These are phyloP conservation scores for Gaillardinia entomophila DNA, from an alignment of 805 yeast species.

Conservation along the genomic window DNA sequence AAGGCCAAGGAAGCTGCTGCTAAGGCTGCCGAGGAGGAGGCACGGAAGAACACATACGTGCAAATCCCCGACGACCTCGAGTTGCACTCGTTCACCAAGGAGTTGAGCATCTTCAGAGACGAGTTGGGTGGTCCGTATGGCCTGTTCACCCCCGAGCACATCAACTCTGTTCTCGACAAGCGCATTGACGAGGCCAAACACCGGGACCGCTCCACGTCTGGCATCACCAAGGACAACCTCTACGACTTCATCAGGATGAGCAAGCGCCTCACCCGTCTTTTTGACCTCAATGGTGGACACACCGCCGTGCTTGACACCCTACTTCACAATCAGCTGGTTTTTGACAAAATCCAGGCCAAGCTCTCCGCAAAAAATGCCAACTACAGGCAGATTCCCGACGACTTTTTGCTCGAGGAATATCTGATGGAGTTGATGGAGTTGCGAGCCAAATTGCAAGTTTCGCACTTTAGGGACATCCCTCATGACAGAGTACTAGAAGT, in stretches of 20 bases:
- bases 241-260: constrained; percentile 10
- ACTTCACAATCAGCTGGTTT: neutral
- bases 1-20: neutral
- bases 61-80: constrained; percentile 16
- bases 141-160: constrained; percentile 5
- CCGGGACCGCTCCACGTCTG: constrained; percentile 7
- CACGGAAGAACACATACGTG: constrained; percentile 1
- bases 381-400: constrained; percentile 29
- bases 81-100: constrained; percentile 9
- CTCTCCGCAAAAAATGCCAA: neutral
- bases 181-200: constrained; percentile 6
- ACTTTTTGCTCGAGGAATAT: constrained; percentile 27
- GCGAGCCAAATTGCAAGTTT: constrained; percentile 10
- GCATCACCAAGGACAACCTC: constrained; percentile 8
- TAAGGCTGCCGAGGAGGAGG: neutral
- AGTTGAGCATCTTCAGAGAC: constrained; percentile 12
- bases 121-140: constrained; percentile 8
- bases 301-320: constrained; percentile 5
- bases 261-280: constrained; percentile 8
- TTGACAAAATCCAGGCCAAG: constrained; percentile 1
- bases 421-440: constrained; percentile 21
- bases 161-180: constrained; percentile 10
- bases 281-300: constrained; percentile 3
- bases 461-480: constrained; percentile 10
- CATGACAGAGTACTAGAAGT: constrained; percentile 9